Conservation (phyloP, 2,329 filamentous ascomycete genomes). For the Fusarium heterosporum region DNA sequence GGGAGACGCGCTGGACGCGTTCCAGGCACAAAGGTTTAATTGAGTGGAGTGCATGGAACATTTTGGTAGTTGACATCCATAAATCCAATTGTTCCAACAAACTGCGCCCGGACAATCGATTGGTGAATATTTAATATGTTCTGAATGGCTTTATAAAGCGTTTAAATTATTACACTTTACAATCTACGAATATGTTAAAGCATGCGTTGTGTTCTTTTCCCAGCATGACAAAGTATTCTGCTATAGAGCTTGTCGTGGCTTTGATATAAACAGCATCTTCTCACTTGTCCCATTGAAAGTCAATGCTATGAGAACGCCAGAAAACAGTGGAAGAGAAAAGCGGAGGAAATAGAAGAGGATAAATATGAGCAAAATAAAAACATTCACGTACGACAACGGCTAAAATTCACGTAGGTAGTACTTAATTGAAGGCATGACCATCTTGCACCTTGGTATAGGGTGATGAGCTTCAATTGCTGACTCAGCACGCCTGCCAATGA, state of each 20-base stretch:
- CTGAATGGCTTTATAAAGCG: neutral
- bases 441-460: conserved; percentile 14
- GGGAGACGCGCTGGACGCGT: conserved; percentile 40
- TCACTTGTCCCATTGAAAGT: too few relatives aligned
- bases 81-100: neutral
- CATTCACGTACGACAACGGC: neutral
- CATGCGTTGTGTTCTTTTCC: too few relatives aligned
- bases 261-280: too few relatives aligned
- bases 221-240: too few relatives aligned
- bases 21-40: conserved; percentile 14
- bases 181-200: too few relatives aligned
- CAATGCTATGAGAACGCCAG: too few relatives aligned
- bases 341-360: too few relatives aligned
- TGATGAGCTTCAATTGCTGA: conserved; percentile 15
- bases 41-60: conserved; percentile 24
- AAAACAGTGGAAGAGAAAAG: too few relatives aligned
- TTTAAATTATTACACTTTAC: too few relatives aligned
- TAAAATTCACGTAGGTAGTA: neutral
- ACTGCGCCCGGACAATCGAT: neutral
- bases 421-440: neutral
- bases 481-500: conserved; percentile 32
- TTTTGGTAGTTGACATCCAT: neutral
- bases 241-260: too few relatives aligned
- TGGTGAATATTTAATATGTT: neutral
- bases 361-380: neutral